Percentiles rank a stretch among this genome's conserved stretches.
phyloP scores from a whole-genome alignment of 2,329 filamentous ascomycete genomes.

The Gaeumannomyces tritici region DNA sequence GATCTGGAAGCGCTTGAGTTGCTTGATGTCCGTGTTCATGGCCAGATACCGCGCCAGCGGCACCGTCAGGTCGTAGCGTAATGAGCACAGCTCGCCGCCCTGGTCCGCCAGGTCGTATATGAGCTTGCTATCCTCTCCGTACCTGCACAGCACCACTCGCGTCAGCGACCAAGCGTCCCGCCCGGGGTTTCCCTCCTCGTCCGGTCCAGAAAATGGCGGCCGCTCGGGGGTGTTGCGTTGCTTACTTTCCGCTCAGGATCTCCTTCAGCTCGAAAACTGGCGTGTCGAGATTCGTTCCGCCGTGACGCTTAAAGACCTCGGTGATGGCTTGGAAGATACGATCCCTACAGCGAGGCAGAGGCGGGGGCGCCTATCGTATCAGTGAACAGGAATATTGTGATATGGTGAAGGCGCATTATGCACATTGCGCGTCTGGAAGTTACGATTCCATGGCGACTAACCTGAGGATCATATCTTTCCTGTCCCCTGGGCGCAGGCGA shows the following conservation, averaged over 20 bases:
- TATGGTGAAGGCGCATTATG: neutral
- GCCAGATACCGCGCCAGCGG: slow-evolving; percentile 80
- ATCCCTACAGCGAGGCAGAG: neutral
- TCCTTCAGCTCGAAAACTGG: slow-evolving; percentile 70
- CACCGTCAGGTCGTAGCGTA: slow-evolving; percentile 61
- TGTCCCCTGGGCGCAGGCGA: neutral
- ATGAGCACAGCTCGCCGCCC: slow-evolving; percentile 70
- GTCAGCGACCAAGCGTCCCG: slow-evolving; percentile 4
- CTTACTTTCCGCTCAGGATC: slow-evolving; percentile 37
- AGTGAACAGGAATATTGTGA: neutral
- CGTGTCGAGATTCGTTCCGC: slow-evolving; percentile 61
- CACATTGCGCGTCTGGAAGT: neutral
- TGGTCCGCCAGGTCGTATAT: slow-evolving; percentile 73
- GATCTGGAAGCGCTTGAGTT: slow-evolving; percentile 91
- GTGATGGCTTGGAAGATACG: slow-evolving; percentile 11
- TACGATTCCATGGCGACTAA: neutral
- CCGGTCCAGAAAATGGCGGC: neutral
- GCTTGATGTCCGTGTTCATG: slow-evolving; percentile 75
- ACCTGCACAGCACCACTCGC: slow-evolving; percentile 36
- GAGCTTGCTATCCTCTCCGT: slow-evolving; percentile 66
- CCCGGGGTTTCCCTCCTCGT: neutral
- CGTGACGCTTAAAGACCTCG: slow-evolving; percentile 41
- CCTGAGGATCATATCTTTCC: slow-evolving; percentile 4
- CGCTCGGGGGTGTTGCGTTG: slow-evolving; percentile 11
- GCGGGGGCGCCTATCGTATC: neutral